Conservation (phyloP, 495 filamentous ascomycete genomes). For the Talaromyces ruber region DNA sequence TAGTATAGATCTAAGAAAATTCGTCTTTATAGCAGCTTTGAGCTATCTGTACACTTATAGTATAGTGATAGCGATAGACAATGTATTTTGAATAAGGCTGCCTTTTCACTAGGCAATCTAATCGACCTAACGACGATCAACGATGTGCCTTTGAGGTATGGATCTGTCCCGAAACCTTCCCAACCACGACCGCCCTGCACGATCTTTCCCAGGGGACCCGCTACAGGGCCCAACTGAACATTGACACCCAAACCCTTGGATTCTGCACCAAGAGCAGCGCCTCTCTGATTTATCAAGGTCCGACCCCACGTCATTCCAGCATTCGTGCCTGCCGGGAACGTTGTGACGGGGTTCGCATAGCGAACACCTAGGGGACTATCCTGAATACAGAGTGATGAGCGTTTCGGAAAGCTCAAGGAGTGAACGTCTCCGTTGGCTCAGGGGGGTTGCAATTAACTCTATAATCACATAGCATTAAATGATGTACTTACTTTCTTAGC, state of each 20-base stretch:
- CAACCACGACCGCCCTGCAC: conserved; percentile 77
- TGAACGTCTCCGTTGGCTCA: no score
- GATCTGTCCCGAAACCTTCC: conserved; percentile 74
- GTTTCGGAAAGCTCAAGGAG: no score
- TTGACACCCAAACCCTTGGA: conserved; percentile 43
- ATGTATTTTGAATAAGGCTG: background rate
- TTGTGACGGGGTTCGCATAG: conserved; percentile 52
- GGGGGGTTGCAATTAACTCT: no score
- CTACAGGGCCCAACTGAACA: conserved; percentile 51
- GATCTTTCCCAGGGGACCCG: conserved; percentile 65
- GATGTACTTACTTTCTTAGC: no score
- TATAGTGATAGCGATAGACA: background rate
- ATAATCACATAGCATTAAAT: no score
- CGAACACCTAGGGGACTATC: conserved; percentile 57
- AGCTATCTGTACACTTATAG: background rate
- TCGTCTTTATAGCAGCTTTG: background rate
- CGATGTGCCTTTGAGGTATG: conserved; percentile 21
- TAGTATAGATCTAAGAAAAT: background rate
- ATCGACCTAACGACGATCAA: background rate
- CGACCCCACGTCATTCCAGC: conserved; percentile 53
- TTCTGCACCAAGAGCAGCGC: conserved; percentile 46
- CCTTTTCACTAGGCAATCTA: background rate
- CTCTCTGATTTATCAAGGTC: conserved; percentile 44
- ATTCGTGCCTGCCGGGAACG: conserved; percentile 61
- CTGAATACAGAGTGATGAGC: conserved; percentile 55